Base-by-base conservation (phyloP, 2,329 filamentous ascomycete species). In the Didymella pinodella region DNA sequence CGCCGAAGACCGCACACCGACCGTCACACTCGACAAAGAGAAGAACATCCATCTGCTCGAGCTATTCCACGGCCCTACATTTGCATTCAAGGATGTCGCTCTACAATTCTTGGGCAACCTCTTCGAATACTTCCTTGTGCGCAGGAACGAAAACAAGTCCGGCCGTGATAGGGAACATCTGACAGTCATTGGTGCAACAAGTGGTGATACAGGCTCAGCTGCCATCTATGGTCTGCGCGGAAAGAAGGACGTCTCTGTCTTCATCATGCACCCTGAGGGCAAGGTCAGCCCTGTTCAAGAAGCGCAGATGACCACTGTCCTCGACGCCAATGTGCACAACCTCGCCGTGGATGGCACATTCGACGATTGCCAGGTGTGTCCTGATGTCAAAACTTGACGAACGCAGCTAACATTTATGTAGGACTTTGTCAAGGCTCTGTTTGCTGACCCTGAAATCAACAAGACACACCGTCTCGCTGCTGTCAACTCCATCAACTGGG, bases 401-500 rank as follows among this genome's bases (percentile, higher is more conserved):
- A n/a, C n/a, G 7, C 40, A 45, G 32, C 67, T 76, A 62, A 76
- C 67, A 45, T 14, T 38, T n/a, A 18, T 38, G 22, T 68, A 89
- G 86, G 93, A 97, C 78, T 96, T 95, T 57, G 90, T 99, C 75
- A 98, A 99, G 81, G 89, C 91, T 1, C 85, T 99, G 48, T 97
- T 98, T 75, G 89, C 88, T 63, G 94, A 99, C 70, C 83, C 89
- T 2, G 88, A 93, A 54, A 90, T 91, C 75, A 98, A 98, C 83
- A 82, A 85, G 67, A 88, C 86, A 2, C 87, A 94, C 73, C 92
- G 92, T 67, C 89, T 98, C 43, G 94, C 91, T 40, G 94, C 95
- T 43, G 92, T 98, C 67, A 98, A 98, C 83, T 95, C 91, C 45
- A 98, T 98, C 81, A 98, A 98, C 81, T 97, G 90, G 86, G 91